These are phyloP conservation scores for Hemisphaericaspora xylofermentans DNA, from an alignment of 1,139 yeast species.

Conservation along the genomic window DNA sequence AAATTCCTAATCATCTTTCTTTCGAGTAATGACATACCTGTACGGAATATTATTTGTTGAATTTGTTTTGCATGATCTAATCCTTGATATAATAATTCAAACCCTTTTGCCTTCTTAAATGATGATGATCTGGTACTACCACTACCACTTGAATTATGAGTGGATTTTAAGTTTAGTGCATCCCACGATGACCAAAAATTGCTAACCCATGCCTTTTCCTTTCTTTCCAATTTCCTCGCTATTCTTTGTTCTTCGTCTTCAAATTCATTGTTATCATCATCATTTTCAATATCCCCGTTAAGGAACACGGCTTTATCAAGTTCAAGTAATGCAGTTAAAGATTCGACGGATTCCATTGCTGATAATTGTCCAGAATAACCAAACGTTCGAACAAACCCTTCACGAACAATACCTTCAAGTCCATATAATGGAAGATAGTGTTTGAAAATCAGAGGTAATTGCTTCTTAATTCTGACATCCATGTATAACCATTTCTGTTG, in stretches of 20 bases:
- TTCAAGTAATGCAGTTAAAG: constrained; percentile 82
- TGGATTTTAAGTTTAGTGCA: constrained; percentile 54
- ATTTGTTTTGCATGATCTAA: constrained; percentile 75
- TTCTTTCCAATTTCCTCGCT: constrained; percentile 43
- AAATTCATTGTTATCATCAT: constrained; percentile 22
- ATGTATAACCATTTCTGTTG: constrained; percentile 92
- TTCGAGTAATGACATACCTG: constrained; percentile 87
- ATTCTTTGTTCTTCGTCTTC: constrained; percentile 39
- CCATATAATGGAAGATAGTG: constrained; percentile 76
- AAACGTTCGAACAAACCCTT: constrained; percentile 81
- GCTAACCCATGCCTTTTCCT: constrained; percentile 76
- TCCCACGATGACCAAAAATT: constrained; percentile 98
- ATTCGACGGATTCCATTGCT: constrained; percentile 92
- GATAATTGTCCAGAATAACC: constrained; percentile 87
- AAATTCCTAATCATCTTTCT: constrained; percentile 77
- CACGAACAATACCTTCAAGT: constrained; percentile 76
- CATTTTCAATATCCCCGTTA: constrained; percentile 9
- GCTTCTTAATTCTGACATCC: constrained; percentile 76
- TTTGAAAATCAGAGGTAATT: constrained; percentile 65
- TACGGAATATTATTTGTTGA: constrained; percentile 82
- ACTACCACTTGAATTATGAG: constrained; percentile 13
- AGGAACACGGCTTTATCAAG: constrained; percentile 38
- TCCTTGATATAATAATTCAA: constrained; percentile 67
- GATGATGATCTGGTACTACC: constrained; percentile 16
- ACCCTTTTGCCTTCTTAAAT: constrained; percentile 41